These are phyloP conservation scores for Casaregolazyma suthepensis DNA, from an alignment of 1,139 yeast genomes.

Conservation along the genomic window DNA sequence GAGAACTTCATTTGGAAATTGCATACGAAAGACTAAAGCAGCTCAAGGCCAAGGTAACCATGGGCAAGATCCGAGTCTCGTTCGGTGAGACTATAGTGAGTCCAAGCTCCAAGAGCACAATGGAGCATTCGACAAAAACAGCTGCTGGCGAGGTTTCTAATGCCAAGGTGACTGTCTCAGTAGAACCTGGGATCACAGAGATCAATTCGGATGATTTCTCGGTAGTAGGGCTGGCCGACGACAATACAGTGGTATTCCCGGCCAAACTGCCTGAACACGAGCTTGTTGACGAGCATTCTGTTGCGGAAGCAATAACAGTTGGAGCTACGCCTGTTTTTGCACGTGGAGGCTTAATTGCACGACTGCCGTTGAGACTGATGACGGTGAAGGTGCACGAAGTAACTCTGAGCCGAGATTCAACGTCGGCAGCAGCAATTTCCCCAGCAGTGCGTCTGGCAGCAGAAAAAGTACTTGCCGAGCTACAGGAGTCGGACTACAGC, in stretches of 20 bases:
- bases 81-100: slow-evolving; percentile 64
- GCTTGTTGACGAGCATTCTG: slow-evolving; percentile 3
- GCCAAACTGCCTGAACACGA: slow-evolving; percentile 7
- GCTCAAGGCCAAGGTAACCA: slow-evolving; percentile 71
- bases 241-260: slow-evolving; percentile 37
- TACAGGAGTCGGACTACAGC: slow-evolving; percentile 36
- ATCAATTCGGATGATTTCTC: slow-evolving; percentile 28
- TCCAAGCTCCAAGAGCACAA: slow-evolving; percentile 23
- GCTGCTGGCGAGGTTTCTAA: slow-evolving; percentile 12
- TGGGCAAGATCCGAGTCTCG: slow-evolving; percentile 81
- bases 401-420: slow-evolving; percentile 51
- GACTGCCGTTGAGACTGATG: slow-evolving; percentile 60
- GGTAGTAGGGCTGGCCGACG: slow-evolving; percentile 29
- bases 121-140: slow-evolving; percentile 19
- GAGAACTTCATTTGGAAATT: slow-evolving; percentile 87
- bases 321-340: slow-evolving; percentile 63
- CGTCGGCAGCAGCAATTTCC: slow-evolving; percentile 38
- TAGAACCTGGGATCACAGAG: slow-evolving; percentile 40
- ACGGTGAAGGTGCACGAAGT: slow-evolving; percentile 48
- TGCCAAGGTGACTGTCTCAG: slow-evolving; percentile 36
- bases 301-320: slow-evolving; percentile 30
- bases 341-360: slow-evolving; percentile 63
- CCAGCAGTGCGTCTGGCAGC: slow-evolving; percentile 42
- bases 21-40: slow-evolving; percentile 75
- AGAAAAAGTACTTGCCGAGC: slow-evolving; percentile 34